A percentile compares a stretch with the other conserved stretches of the same genome.
phyloP scores from a whole-genome alignment of 2,329 filamentous ascomycete species.

The Juglanconis oblonga region DNA sequence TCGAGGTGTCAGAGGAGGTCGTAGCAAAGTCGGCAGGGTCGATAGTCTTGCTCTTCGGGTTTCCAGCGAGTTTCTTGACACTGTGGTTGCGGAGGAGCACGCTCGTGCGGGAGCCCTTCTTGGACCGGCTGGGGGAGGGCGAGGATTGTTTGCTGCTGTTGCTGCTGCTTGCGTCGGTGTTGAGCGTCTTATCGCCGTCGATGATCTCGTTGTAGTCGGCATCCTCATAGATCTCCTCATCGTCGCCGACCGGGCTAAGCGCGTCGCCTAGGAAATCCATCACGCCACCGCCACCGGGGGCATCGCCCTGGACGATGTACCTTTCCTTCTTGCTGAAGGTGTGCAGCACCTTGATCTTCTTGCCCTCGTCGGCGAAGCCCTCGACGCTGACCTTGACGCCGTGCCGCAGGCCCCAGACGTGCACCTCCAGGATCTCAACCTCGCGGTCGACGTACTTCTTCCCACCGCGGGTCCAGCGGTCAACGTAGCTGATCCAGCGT shows the following conservation, averaged over 20 bases:
- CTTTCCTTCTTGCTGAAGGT: conserved; percentile 74
- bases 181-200: background rate
- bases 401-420: conserved; percentile 82
- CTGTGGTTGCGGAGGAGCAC: conserved; percentile 15
- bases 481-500: conserved; percentile 83
- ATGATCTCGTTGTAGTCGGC: conserved; percentile 21
- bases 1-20: conserved; percentile 5
- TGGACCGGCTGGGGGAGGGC: conserved; percentile 23
- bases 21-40: conserved; percentile 20
- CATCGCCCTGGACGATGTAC: conserved; percentile 59
- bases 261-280: conserved; percentile 50
- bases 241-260: conserved; percentile 24
- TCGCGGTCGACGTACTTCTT: conserved; percentile 81
- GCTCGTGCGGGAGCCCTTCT: conserved; percentile 20
- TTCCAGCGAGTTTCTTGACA: conserved; percentile 15
- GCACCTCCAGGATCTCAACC: conserved; percentile 83
- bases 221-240: conserved; percentile 35
- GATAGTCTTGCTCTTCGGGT: conserved; percentile 28
- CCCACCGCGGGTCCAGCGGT: conserved; percentile 72
- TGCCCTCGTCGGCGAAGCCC: conserved; percentile 85
- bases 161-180: conserved; percentile 8
- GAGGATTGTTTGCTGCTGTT: conserved; percentile 23
- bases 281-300: conserved; percentile 47
- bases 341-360: conserved; percentile 79
- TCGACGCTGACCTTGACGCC: conserved; percentile 86